Evolutionary conservation across 2,329 filamentous ascomycete genomes (phyloP).

Genomic region (Aspergillus sp.): DNA sequence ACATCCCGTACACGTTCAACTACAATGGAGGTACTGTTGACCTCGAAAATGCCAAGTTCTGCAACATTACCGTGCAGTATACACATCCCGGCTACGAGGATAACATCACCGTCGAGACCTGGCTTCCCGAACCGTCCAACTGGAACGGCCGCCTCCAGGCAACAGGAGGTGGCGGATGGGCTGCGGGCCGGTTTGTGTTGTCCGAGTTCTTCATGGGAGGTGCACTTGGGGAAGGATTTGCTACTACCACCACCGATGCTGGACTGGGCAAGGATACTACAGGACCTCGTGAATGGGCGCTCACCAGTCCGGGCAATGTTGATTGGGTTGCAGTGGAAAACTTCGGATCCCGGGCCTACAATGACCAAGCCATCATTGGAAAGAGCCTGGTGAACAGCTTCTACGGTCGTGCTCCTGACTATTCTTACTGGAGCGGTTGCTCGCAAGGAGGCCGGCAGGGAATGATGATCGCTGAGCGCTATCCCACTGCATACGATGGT

Average conservation of each 20-base stretch:
- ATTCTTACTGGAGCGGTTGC: constrained; percentile 50
- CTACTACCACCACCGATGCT: constrained; percentile 15
- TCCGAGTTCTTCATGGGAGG: constrained; percentile 17
- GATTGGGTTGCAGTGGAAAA: constrained; percentile 5
- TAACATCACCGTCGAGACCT: constrained; percentile 33
- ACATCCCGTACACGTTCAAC: constrained; percentile 5
- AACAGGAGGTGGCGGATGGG: constrained; percentile 42
- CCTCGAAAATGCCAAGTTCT: constrained; percentile 28
- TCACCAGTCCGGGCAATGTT: constrained; percentile 8
- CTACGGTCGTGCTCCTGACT: constrained; percentile 34
- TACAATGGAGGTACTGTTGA: constrained; percentile 11
- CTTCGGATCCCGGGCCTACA: background rate
- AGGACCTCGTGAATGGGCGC: constrained; percentile 9
- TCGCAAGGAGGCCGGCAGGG: constrained; percentile 50
- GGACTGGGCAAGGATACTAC: constrained; percentile 5
- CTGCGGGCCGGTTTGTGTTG: constrained; percentile 19
- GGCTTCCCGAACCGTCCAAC: constrained; percentile 33
- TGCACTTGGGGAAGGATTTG: constrained; percentile 13
- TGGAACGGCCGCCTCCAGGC: constrained; percentile 44
- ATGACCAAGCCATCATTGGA: constrained; percentile 28
- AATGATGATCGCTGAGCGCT: constrained; percentile 45
- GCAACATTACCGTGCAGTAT: constrained; percentile 43
- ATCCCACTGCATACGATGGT: constrained; percentile 49
- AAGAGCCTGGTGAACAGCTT: constrained; percentile 28
- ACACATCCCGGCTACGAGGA: constrained; percentile 43